Evolutionary conservation across 2,329 filamentous ascomycete genomes (phyloP).

Genomic region (Cercospora sp.): DNA sequence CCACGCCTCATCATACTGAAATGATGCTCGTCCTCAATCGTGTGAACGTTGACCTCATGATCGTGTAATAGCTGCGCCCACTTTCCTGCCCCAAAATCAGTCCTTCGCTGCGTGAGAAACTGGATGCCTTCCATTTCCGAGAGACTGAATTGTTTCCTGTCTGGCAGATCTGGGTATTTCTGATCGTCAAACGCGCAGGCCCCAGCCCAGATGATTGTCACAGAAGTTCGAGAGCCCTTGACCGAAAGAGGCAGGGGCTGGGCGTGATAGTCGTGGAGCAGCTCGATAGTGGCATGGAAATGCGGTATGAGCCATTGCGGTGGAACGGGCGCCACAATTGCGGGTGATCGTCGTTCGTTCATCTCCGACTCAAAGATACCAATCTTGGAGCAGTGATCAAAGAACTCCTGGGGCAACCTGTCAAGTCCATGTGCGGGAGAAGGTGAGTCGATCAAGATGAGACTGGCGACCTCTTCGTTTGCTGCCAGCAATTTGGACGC

Average conservation of each 20-base stretch:
- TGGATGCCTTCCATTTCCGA: background rate
- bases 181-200: background rate
- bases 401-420: background rate
- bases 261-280: background rate
- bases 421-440: background rate
- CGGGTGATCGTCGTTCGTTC: background rate
- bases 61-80: background rate
- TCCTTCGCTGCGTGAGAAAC: background rate
- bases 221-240: background rate
- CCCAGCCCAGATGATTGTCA: background rate
- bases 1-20: background rate
- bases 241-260: background rate
- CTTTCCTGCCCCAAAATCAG: background rate
- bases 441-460: background rate
- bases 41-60: background rate
- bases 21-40: background rate
- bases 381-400: background rate
- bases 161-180: background rate
- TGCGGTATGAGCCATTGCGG: background rate
- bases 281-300: background rate
- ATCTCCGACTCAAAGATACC: background rate
- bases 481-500: background rate
- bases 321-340: background rate
- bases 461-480: background rate
- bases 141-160: background rate